Percentiles rank a stretch among this genome's conserved stretches.
These are phyloP conservation scores for Penicillium dipodomyicola DNA, from an alignment of 495 filamentous ascomycete species.

Conservation along the genomic window DNA sequence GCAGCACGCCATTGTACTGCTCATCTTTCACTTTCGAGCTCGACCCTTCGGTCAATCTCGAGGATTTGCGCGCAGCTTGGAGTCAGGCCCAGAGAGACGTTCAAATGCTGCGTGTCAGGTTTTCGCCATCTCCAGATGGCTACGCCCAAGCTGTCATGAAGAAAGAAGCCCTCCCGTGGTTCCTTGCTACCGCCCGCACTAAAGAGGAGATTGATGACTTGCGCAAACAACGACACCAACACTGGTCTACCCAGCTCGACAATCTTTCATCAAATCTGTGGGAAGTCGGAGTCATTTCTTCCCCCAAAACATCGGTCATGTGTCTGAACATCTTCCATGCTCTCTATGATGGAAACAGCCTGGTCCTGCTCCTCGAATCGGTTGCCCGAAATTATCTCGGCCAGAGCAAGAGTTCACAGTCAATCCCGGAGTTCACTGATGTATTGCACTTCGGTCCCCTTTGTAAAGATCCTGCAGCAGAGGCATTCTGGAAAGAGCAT, in stretches of 20 bases:
- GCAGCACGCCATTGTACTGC: constrained; percentile 61
- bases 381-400: constrained; percentile 45
- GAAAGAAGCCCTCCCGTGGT: constrained; percentile 47
- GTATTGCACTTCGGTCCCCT: constrained; percentile 47
- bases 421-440: constrained; percentile 36
- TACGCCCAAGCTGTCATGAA: constrained; percentile 66
- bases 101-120: constrained; percentile 64
- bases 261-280: constrained; percentile 34
- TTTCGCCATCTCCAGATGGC: constrained; percentile 65
- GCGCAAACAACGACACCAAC: constrained; percentile 25
- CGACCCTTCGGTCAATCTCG: constrained; percentile 33
- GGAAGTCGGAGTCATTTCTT: constrained; percentile 42
- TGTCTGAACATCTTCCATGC: constrained; percentile 75
- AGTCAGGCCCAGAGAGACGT: constrained; percentile 40
- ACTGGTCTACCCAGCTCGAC: constrained; percentile 45
- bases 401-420: background rate
- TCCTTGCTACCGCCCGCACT: constrained; percentile 22
- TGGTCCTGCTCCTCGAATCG: constrained; percentile 60
- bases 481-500: constrained; percentile 65
- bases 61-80: constrained; percentile 52
- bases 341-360: constrained; percentile 82
- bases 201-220: constrained; percentile 30
- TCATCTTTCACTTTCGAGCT: constrained; percentile 64
- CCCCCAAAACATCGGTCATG: constrained; percentile 37
- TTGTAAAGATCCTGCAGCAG: constrained; percentile 41